phyloP scores from a whole-genome alignment of 148 eudicot genomes.

The Dysphania ambrosioides region DNA sequence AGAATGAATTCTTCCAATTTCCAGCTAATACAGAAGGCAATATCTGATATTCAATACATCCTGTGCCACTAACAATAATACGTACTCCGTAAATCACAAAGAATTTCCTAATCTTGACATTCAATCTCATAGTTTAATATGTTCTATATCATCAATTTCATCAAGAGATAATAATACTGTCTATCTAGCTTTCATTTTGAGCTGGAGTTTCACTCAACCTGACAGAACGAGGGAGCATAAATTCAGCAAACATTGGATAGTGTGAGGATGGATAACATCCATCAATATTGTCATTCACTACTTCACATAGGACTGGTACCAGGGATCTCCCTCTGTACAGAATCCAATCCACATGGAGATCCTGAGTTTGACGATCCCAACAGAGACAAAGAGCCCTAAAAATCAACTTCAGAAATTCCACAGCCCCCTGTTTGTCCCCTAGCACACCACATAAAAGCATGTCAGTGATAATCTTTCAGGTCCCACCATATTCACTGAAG shows the following conservation, averaged over 20 bases:
- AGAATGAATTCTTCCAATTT: too few relatives aligned
- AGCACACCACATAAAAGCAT: slow-evolving; percentile 14
- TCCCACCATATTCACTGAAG: neutral
- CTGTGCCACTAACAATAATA: too few relatives aligned
- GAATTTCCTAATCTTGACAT: too few relatives aligned
- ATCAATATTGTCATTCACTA: slow-evolving; percentile 78
- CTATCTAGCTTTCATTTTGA: slow-evolving; percentile 37
- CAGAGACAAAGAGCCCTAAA: slow-evolving; percentile 96
- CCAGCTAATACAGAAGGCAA: too few relatives aligned
- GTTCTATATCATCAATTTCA: too few relatives aligned
- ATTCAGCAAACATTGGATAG: slow-evolving; percentile 87
- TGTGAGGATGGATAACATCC: slow-evolving; percentile 92
- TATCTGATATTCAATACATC: too few relatives aligned
- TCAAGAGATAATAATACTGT: neutral
- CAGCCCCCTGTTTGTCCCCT: slow-evolving; percentile 91
- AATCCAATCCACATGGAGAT: slow-evolving; percentile 92
- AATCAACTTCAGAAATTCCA: slow-evolving; percentile 83
- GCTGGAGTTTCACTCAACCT: slow-evolving; percentile 61
- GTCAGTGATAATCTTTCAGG: neutral
- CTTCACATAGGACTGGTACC: slow-evolving; percentile 78
- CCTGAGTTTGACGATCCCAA: slow-evolving; percentile 99
- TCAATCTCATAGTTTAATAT: too few relatives aligned
- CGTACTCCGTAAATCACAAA: too few relatives aligned
- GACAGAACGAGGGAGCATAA: slow-evolving; percentile 89
- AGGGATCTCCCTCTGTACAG: slow-evolving; percentile 83